These are phyloP conservation scores for Calonectria multiphialidica DNA, from an alignment of 2,329 filamentous ascomycete species.

Conservation along the genomic window DNA sequence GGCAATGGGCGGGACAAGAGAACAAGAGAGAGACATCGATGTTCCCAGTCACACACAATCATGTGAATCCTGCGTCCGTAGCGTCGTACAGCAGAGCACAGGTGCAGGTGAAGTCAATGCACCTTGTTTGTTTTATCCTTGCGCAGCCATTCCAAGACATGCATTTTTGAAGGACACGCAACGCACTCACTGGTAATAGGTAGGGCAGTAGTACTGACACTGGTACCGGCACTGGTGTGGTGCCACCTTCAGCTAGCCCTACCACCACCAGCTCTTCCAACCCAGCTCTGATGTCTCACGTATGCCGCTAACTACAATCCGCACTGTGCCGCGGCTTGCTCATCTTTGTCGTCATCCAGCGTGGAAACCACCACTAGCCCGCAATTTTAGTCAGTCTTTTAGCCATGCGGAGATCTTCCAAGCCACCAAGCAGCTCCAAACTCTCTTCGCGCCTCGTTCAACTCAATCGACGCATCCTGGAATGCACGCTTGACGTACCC, in stretches of 20 bases:
- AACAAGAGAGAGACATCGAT: background rate
- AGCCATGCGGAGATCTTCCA: background rate
- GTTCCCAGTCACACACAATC: conserved; percentile 2
- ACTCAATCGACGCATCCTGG: conserved; percentile 4
- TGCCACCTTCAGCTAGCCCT: background rate
- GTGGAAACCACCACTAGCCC: background rate
- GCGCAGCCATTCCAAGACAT: background rate
- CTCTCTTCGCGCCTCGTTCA: conserved; percentile 3
- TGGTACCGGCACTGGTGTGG: background rate
- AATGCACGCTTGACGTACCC: conserved; percentile 16
- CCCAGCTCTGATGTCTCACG: background rate
- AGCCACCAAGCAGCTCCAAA: conserved; percentile 15
- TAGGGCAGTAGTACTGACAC: background rate
- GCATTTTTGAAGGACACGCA: background rate
- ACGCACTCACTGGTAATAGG: too few relatives aligned
- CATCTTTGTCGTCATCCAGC: conserved; percentile 11
- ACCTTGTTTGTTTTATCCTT: background rate
- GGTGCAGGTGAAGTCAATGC: background rate
- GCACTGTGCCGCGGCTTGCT: conserved; percentile 32
- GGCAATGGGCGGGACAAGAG: background rate
- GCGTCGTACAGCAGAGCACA: background rate
- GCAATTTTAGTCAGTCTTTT: background rate
- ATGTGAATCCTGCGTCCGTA: conserved; percentile 1
- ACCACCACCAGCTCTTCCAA: background rate
- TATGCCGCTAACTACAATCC: conserved; percentile 24